Conservation (phyloP, 495 filamentous ascomycete species). For the Penicillium mononematosum region DNA sequence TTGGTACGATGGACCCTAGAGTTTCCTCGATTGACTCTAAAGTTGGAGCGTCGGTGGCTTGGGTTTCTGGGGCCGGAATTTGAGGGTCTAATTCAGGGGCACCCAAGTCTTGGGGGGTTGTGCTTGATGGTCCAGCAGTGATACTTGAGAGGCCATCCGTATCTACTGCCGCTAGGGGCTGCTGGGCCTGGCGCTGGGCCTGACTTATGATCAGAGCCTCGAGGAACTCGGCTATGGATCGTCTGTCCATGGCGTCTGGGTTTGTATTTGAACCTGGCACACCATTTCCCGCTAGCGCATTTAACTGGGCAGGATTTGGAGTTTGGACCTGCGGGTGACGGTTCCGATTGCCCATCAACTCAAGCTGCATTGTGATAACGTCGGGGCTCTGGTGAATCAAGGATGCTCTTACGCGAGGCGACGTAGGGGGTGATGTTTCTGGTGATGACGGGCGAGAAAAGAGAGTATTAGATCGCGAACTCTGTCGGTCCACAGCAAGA, state of each 20-base stretch:
- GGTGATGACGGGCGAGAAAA: conserved; percentile 45
- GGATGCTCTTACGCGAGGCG: conserved; percentile 46
- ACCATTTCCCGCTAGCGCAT: conserved; percentile 21
- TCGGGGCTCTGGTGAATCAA: conserved; percentile 48
- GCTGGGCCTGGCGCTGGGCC: conserved; percentile 14
- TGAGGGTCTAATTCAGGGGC: conserved; percentile 13
- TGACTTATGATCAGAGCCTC: conserved; percentile 39
- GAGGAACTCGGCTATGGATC: conserved; percentile 40
- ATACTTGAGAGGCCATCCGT: conserved; percentile 28
- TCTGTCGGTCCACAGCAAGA: conserved; percentile 22
- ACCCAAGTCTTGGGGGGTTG: conserved; percentile 16
- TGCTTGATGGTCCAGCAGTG: conserved; percentile 20
- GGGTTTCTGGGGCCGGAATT: conserved; percentile 3
- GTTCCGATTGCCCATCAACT: conserved; percentile 39
- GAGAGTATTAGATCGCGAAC: conserved; percentile 44
- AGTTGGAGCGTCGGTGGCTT: conserved; percentile 4
- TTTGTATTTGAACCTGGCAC: conserved; percentile 12
- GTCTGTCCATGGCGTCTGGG: conserved; percentile 24
- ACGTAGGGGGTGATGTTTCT: conserved; percentile 45
- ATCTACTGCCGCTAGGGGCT: conserved; percentile 13
- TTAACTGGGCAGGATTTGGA: conserved; percentile 11
- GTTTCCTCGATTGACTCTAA: conserved; percentile 15
- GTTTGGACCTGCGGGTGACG: conserved; percentile 26
- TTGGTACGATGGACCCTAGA: conserved; percentile 16
- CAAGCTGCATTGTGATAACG: conserved; percentile 51